Evolutionary conservation across 1,284 basidiomycete species (phyloP).

Genomic region (Wallemia ichthyophaga): DNA sequence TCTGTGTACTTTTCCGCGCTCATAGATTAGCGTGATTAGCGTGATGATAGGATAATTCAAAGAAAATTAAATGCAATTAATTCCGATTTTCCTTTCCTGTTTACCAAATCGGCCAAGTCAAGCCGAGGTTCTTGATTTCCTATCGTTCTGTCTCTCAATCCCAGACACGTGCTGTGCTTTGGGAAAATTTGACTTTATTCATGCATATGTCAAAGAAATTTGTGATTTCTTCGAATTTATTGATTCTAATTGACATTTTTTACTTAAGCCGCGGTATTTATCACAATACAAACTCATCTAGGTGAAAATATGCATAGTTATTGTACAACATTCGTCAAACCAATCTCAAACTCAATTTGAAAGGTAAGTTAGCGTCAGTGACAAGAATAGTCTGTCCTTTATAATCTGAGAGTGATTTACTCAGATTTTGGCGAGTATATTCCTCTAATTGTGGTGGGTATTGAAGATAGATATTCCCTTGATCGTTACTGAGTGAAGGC

Average conservation of each 20-base stretch:
- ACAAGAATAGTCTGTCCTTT: conserved; percentile 57
- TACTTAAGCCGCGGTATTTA: neutral
- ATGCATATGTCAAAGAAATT: neutral
- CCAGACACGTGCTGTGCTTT: neutral
- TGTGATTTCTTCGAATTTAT: neutral
- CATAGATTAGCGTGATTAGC: neutral
- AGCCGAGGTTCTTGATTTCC: too few species aligned
- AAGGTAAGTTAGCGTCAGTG: conserved; percentile 62
- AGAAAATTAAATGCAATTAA: too few species aligned
- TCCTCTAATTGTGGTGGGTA: conserved; percentile 66
- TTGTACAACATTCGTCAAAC: neutral
- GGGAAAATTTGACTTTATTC: neutral
- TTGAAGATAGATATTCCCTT: conserved; percentile 59
- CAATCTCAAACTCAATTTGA: conserved; percentile 37
- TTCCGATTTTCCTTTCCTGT: too few species aligned
- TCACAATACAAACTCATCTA: neutral
- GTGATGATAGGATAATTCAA: neutral
- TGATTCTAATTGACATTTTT: neutral
- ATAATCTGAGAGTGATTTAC: conserved; percentile 53
- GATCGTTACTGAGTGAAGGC: conserved; percentile 37
- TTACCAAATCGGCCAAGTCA: too few species aligned
- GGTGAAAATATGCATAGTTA: neutral
- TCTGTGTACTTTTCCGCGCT: neutral
- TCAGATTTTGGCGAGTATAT: conserved; percentile 60
- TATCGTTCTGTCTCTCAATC: neutral